Base-by-base conservation (phyloP, 163 green algal species). In the Scenedesmus sp. region DNA sequence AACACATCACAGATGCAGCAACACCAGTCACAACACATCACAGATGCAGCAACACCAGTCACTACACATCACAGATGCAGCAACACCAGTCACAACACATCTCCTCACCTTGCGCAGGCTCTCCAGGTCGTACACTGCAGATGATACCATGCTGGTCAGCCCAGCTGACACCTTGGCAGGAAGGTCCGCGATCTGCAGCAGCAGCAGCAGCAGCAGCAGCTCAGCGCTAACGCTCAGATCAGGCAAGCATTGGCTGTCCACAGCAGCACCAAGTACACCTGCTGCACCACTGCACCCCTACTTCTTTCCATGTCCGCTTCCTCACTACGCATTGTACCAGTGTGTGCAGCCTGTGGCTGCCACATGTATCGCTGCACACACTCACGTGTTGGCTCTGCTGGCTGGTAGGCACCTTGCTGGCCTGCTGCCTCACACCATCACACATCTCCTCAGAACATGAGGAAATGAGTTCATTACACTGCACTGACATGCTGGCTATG, bases 101-200 rank as follows among this genome's bases (percentile, higher is more conserved):
- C 73, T 82, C 3, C 74, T 12, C 74, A 83, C 74, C 74, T 83
- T 83, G 3, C 55, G 54, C 23, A 83, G 74, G 26, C 26, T 57
- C 26, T 83, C 81, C 54, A 34, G 15, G 46, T 86, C 81, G 54
- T 86, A 86, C 10, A 64, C 81, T 10, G 81, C 81, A 15, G 54
- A 59, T 0, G 52, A 67, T 13, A 86, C 81, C 81, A 86, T 62
- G 52, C 18, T 15, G 52, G 34, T 34, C 81, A 86, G 81, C 54
- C 81, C 81, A 46, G 81, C 81, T 18, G 81, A 59, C 20, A 86
- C 81, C 81, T 86, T 86, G 81, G 16, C 54, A 18, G 81, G 81
- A 6, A 86, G 52, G 77, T 85, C 77, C 2, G 46, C 77, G 4
- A 85, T 34, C 77, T 85, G 77, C 77, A 59, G 70, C 70, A 79